These are phyloP conservation scores for Hypoxylon trugodes DNA, from an alignment of 495 filamentous ascomycete genomes.

Conservation along the genomic window DNA sequence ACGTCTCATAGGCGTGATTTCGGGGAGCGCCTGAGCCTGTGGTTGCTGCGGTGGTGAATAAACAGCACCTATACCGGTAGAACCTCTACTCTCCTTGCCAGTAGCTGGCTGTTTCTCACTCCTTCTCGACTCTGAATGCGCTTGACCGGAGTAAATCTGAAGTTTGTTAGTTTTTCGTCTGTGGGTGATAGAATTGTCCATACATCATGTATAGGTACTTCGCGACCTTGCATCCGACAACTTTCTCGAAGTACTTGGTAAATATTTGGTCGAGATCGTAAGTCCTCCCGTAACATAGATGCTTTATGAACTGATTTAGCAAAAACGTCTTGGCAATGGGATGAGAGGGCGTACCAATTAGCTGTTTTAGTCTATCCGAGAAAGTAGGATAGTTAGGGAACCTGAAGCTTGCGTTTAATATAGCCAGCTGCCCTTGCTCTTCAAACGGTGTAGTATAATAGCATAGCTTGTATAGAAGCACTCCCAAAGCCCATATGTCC, in stretches of 20 bases:
- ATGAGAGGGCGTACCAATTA: conserved; percentile 74
- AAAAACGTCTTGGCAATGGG: conserved; percentile 8
- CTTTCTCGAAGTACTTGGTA: conserved; percentile 89
- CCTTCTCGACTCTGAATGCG: conserved; percentile 51
- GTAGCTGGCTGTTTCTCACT: conserved; percentile 27
- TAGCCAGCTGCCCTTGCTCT: conserved; percentile 97
- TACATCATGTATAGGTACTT: conserved; percentile 92
- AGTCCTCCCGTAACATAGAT: conserved; percentile 89
- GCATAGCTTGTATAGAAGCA: conserved; percentile 96
- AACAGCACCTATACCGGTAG: conserved; percentile 74
- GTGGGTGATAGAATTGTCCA: conserved; percentile 40
- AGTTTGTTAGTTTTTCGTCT: conserved; percentile 22
- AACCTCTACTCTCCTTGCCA: conserved; percentile 47
- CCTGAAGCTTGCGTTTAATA: conserved; percentile 94
- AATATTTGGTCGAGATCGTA: conserved; percentile 85
- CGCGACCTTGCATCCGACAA: conserved; percentile 86
- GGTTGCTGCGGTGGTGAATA: conserved; percentile 72
- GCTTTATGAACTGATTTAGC: conserved; percentile 62
- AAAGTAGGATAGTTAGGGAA: conserved; percentile 88
- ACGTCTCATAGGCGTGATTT: conserved; percentile 93
- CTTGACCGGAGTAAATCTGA: conserved; percentile 83
- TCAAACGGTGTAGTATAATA: conserved; percentile 99
- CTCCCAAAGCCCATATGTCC: conserved; percentile 97
- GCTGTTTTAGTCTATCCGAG: conserved; percentile 86
- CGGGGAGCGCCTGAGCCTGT: conserved; percentile 78